These are phyloP conservation scores for Talaromyces piceae DNA, from an alignment of 2,329 filamentous ascomycete genomes.

Conservation along the genomic window DNA sequence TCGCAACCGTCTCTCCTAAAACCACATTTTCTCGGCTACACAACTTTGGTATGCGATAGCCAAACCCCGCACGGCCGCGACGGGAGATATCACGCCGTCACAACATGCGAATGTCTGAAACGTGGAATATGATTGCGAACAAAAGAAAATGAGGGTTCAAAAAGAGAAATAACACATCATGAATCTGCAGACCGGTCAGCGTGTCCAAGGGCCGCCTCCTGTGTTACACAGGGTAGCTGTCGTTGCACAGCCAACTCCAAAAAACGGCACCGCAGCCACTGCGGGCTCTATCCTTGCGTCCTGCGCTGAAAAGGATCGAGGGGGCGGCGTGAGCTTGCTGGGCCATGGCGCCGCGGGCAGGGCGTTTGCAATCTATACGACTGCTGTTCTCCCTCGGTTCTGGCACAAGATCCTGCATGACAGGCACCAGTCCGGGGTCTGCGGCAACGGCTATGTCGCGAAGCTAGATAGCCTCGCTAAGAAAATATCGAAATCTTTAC, in stretches of 20 bases:
- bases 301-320: conserved; percentile 4
- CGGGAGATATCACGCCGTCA: no score
- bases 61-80: neutral
- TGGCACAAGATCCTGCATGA: conserved; percentile 2
- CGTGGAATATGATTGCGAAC: neutral
- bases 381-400: conserved; percentile 3
- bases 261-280: neutral
- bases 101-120: no score
- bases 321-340: conserved; percentile 5
- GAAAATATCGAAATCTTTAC: neutral
- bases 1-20: neutral
- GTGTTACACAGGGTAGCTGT: neutral
- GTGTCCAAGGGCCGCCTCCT: neutral
- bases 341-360: neutral
- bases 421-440: neutral
- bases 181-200: neutral
- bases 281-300: neutral
- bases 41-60: neutral
- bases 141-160: neutral
- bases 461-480: conserved; percentile 2
- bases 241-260: neutral
- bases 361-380: conserved; percentile 10
- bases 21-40: neutral
- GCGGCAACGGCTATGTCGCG: neutral
- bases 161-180: neutral